phyloP scores from a whole-genome alignment of 192 early-diverging fungal species.

The Chytriomyces sp. region DNA sequence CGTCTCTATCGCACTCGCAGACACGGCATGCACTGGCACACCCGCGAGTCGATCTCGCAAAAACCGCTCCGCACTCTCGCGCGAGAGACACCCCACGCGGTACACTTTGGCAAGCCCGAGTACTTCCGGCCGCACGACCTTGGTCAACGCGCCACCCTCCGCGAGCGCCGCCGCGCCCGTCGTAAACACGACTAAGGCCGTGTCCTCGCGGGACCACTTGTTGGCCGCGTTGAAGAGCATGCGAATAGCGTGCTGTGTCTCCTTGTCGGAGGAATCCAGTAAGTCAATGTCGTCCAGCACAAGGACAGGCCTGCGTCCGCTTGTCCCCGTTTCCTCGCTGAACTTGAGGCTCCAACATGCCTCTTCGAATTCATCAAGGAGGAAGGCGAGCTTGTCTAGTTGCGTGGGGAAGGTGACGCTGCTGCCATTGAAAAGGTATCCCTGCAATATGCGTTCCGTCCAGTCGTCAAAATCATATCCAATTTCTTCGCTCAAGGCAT shows the following conservation, averaged over 20 bases:
- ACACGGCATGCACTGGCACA: neutral
- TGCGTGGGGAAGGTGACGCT: neutral
- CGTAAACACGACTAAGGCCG: conserved; percentile 28
- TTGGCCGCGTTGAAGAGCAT: conserved; percentile 35
- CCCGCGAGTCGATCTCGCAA: conserved; percentile 5
- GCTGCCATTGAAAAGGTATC: conserved; percentile 15
- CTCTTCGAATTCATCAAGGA: conserved; percentile 34
- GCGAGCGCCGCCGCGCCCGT: neutral
- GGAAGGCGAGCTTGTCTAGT: conserved; percentile 32
- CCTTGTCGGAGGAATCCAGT: conserved; percentile 11
- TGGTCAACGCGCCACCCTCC: neutral
- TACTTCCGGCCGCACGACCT: conserved; percentile 13
- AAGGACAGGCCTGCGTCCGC: conserved; percentile 9
- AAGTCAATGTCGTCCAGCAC: conserved; percentile 31
- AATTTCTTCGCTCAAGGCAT: conserved; percentile 29
- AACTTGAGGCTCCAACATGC: conserved; percentile 33
- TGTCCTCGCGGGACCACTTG: conserved; percentile 36
- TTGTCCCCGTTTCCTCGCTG: neutral
- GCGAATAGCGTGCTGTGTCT: neutral
- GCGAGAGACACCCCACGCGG: conserved; percentile 8
- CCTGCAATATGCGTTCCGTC: conserved; percentile 25
- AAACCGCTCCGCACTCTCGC: conserved; percentile 2
- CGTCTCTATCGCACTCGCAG: neutral
- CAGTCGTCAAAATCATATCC: conserved; percentile 35
- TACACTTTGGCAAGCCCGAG: conserved; percentile 20